Evolutionary conservation across 2,329 filamentous ascomycete species (phyloP).

Genomic region (Coleophoma cylindrospora): DNA sequence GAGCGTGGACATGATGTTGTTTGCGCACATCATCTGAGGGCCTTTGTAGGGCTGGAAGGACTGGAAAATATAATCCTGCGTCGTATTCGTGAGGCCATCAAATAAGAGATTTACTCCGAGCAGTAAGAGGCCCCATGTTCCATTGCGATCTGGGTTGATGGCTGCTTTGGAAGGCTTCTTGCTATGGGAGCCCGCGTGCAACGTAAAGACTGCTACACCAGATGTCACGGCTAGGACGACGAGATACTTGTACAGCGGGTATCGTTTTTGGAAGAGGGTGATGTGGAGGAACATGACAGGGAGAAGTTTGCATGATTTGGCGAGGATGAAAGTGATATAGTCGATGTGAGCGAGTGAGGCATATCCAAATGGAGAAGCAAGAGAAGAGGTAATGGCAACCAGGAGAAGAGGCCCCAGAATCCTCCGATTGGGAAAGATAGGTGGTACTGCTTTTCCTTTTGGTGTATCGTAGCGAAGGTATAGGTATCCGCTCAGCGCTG

Average conservation of each 20-base stretch:
- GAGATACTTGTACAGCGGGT: conserved; percentile 93
- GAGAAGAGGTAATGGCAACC: conserved; percentile 80
- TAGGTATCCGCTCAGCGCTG: conserved; percentile 72
- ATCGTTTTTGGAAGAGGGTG: conserved; percentile 81
- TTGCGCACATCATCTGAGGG: conserved; percentile 99
- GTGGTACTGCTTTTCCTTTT: conserved; percentile 40
- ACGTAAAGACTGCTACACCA: conserved; percentile 90
- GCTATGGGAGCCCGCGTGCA: conserved; percentile 66
- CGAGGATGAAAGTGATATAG: conserved; percentile 96
- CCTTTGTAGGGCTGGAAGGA: conserved; percentile 77
- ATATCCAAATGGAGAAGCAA: conserved; percentile 94
- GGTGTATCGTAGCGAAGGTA: conserved; percentile 70
- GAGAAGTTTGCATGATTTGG: conserved; percentile 97
- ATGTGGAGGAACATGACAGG: conserved; percentile 97
- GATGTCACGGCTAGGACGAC: conserved; percentile 88
- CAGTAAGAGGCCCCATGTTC: conserved; percentile 75
- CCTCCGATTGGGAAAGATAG: conserved; percentile 70
- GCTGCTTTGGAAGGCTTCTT: conserved; percentile 33
- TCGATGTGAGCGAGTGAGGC: conserved; percentile 89
- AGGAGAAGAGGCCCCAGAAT: conserved; percentile 78
- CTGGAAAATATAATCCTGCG: conserved; percentile 89
- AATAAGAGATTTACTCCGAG: conserved; percentile 88
- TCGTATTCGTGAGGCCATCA: conserved; percentile 92
- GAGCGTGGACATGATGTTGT: conserved; percentile 81
- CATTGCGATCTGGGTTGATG: conserved; percentile 49